Conservation (phyloP, 441 rosid species). For the Populus hybrid region DNA sequence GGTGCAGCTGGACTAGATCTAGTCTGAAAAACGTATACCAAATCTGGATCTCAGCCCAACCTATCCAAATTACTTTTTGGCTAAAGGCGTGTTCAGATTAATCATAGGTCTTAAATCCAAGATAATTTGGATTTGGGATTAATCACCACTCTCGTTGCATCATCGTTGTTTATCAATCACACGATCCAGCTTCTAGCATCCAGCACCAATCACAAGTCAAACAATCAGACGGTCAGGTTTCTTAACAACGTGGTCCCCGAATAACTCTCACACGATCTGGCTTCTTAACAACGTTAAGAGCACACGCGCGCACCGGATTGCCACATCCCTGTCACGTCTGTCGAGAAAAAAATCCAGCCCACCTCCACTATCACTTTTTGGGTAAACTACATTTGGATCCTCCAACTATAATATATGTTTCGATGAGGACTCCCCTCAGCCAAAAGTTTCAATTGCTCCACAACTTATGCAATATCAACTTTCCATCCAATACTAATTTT, state of each 20-base stretch:
- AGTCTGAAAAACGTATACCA: too few relatives aligned
- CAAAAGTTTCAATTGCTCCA: neutral
- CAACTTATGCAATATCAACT: too few relatives aligned
- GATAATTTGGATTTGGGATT: too few relatives aligned
- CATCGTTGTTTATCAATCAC: neutral
- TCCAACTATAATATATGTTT: neutral
- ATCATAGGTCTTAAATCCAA: too few relatives aligned
- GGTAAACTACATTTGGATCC: neutral
- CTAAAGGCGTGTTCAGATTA: too few relatives aligned
- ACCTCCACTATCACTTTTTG: neutral
- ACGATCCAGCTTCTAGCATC: neutral
- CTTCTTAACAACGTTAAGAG: neutral
- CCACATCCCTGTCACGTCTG: neutral
- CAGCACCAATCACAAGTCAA: neutral
- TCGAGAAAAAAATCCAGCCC: neutral
- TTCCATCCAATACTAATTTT: neutral
- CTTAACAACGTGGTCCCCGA: neutral
- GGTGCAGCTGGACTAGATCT: too few relatives aligned
- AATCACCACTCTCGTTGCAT: neutral
- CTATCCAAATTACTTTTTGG: too few relatives aligned
- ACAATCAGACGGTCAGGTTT: neutral
- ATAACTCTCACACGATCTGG: neutral
- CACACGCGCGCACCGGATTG: neutral
- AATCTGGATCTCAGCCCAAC: too few relatives aligned
- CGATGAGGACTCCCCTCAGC: neutral